phyloP scores from a whole-genome alignment of 2,329 filamentous ascomycete species.

The Aaosphaeria arxii region DNA sequence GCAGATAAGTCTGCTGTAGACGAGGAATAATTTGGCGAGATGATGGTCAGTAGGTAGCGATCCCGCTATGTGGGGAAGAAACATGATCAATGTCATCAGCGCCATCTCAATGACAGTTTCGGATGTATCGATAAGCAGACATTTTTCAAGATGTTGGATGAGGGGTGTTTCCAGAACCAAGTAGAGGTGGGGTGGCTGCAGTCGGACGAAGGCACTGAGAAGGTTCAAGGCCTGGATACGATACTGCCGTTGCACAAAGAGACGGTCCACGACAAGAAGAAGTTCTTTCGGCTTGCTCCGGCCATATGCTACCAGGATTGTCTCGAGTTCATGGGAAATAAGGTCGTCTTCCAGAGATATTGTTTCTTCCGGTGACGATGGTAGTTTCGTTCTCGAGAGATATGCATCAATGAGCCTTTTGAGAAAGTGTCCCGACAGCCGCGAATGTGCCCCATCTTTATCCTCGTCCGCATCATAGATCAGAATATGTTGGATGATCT shows the following conservation, averaged over 20 bases:
- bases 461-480: constrained; percentile 60
- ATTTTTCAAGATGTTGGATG: constrained; percentile 68
- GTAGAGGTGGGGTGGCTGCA: constrained; percentile 77
- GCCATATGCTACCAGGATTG: constrained; percentile 56
- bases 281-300: constrained; percentile 70
- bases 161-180: constrained; percentile 69
- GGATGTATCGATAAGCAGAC: constrained; percentile 73
- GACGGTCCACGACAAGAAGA: constrained; percentile 62
- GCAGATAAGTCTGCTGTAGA: constrained; percentile 76
- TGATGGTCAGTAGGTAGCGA: constrained; percentile 59
- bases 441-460: constrained; percentile 44
- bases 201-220: constrained; percentile 69
- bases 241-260: constrained; percentile 62
- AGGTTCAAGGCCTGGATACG: constrained; percentile 65
- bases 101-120: constrained; percentile 74
- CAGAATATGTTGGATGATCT: constrained; percentile 63
- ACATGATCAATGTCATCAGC: constrained; percentile 74
- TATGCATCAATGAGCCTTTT: constrained; percentile 50
- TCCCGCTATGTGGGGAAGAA: constrained; percentile 75
- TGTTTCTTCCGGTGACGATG: constrained; percentile 35
- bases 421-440: constrained; percentile 51
- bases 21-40: constrained; percentile 73
- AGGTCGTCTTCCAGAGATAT: constrained; percentile 44
- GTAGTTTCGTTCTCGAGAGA: constrained; percentile 39
- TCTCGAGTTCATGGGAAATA: constrained; percentile 50